Percentiles rank a stretch among this genome's conserved stretches.
Evolutionary conservation across 1,284 basidiomycete genomes (phyloP).

Genomic region (Irpex lacteus): DNA sequence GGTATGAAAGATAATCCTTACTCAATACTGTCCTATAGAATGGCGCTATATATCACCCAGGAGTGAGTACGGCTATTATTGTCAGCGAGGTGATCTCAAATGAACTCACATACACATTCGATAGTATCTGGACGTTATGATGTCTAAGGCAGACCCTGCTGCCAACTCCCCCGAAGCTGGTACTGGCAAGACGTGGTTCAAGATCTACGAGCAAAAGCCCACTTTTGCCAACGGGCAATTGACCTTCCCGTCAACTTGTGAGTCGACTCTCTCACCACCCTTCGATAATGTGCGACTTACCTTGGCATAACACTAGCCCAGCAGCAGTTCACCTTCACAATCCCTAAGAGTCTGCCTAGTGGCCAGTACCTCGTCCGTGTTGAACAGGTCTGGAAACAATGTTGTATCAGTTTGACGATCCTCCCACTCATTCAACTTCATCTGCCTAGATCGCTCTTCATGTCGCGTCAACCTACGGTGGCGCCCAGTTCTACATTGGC

Average conservation of each 20-base stretch:
- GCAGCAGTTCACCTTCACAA: constrained; percentile 37
- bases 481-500: constrained; percentile 29
- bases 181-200: constrained; percentile 46
- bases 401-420: constrained; percentile 30
- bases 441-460: constrained; percentile 34
- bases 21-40: constrained; percentile 14
- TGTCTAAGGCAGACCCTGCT: constrained; percentile 39
- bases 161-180: constrained; percentile 40
- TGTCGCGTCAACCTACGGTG: constrained; percentile 23
- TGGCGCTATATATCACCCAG: constrained; percentile 32
- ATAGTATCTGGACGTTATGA: constrained; percentile 40
- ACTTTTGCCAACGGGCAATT: constrained; percentile 30
- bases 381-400: constrained; percentile 22
- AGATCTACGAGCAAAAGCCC: constrained; percentile 42
- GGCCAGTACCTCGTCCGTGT: constrained; percentile 29
- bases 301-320: neutral
- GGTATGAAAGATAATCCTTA: neutral
- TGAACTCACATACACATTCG: neutral
- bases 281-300: neutral
- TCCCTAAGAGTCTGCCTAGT: constrained; percentile 26
- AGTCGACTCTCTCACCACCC: constrained; percentile 29
- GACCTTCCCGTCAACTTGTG: constrained; percentile 24
- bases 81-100: neutral
- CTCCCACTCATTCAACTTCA: constrained; percentile 34
- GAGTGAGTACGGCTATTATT: constrained; percentile 27